Evolutionary conservation across 441 rosid species (phyloP), one percentile per base, ranked within the genome.

Genomic region (Theobroma grandiflorum): DNA sequence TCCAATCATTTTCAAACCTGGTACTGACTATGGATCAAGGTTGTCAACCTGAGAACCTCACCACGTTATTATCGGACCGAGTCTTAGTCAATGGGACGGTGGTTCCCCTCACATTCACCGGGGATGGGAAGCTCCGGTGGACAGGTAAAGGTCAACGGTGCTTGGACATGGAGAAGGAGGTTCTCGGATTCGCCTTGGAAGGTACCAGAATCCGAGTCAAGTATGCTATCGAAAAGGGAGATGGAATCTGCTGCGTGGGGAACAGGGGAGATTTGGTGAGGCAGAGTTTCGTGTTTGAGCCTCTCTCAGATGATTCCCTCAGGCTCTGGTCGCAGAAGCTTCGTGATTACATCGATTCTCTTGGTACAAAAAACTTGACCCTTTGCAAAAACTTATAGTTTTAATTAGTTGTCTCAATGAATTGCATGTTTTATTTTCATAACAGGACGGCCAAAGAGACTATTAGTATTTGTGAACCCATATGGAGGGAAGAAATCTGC

Each of bases 401-500:
- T 65, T 35, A 15, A 12, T 50, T 40, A 53, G 38, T 52, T 42
- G 3, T 66, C 18, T n/a, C 4, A 38, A 35, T 33, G 47, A 14
- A 7, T 52, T 10, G 3, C 12, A n/a, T 20, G 9, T 10, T n/a
- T 22, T 2, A 2, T 14, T 50, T 65, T 22, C 61, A 66, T 26
- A 35, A 59, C 73, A 93, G 99, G 92, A 74, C 89, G 99, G 67
- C 99, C 99, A 0, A 95, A 88, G 90, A 90, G 83, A 81, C 81
- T 96, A 80, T 80, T 91, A 49, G 82, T 96, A 20, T 85, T 96
- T 74, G 83, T 96, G 84, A 96, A 96, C 26, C 99, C 98, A 7
- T 96, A 81, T 84, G 97, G 98, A 12, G 99, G 99, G 80, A 93
- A 91, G 74, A 91, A 82, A 82, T 76, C 84, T 2, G 98, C 99